Base-by-base conservation (phyloP, 2,329 filamentous ascomycete species). In the Colletotrichum caudatum region DNA sequence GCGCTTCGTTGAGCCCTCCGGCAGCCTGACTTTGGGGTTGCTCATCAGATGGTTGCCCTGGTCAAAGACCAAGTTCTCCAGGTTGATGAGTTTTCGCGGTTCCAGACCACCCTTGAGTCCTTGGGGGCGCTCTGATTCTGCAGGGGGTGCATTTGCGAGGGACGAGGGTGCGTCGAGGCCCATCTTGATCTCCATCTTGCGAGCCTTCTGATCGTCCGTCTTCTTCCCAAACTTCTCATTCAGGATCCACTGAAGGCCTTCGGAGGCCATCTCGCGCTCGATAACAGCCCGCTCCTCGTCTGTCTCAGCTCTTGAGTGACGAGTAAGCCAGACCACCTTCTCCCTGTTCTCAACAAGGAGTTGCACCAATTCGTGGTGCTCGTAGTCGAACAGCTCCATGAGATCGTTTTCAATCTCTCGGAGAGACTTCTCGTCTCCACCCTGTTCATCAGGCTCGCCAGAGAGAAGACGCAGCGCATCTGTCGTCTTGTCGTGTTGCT, bases 11-110 rank as follows among this genome's bases (percentile, higher is more conserved):
- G 96, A 97, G 14, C 96, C 96, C 79, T 97, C 94, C 0, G 96
- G 96, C 26, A 99, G 87, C 74, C 93, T 92, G 58, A 99, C 96
- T 79, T 94, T 98, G 8, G 94, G 93, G 77, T 99, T 99, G n/a
- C 96, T 98, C 95, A 98, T 99, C 54, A 99, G 87, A 84, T 99
- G 96, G 78, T 98, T 99, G 64, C 96, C 96, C 82, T 98, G 95
- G 76, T 98, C 96, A 79, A 99, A 99, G 50, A 98, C 89, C 44
- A 99, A 89, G 77, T 98, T 98, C 69, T 99, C 95, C 63, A 99
- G 86, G 79, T 98, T 98, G 80, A 99, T 94, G 56, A 94, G 84
- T 78, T 93, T 94, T 75, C 91, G 91, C 2, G 97, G 96, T 77
- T 96, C 93, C 48, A 99, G 85, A 18, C 94, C 94, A 66, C 95